Evolutionary conservation across 495 filamentous ascomycete species (phyloP).

Genomic region (Lasiosphaeria hispida): DNA sequence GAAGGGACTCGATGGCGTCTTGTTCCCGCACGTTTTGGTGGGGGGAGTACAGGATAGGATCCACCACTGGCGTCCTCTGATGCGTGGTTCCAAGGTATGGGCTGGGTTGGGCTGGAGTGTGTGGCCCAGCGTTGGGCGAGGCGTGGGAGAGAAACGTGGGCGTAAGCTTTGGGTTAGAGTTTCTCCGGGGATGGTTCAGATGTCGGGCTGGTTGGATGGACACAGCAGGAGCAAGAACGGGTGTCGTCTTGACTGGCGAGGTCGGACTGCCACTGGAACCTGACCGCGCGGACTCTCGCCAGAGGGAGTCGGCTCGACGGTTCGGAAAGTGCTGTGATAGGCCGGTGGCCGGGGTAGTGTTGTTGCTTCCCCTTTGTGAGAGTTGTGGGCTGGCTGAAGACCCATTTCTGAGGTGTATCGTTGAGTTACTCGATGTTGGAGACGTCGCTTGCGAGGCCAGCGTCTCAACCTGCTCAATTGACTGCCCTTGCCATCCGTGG

Average conservation of each 20-base stretch:
- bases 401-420: conserved; percentile 48
- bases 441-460: conserved; percentile 60
- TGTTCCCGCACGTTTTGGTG: conserved; percentile 63
- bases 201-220: conserved; percentile 34
- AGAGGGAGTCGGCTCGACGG: conserved; percentile 14
- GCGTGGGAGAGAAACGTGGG: conserved; percentile 40
- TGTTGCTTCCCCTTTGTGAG: conserved; percentile 33
- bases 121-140: conserved; percentile 33
- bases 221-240: conserved; percentile 37
- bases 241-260: conserved; percentile 27
- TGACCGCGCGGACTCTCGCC: conserved; percentile 18
- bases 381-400: conserved; percentile 48
- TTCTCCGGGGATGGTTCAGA: conserved; percentile 32
- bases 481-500: conserved; percentile 74
- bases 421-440: conserved; percentile 54
- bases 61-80: conserved; percentile 58
- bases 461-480: conserved; percentile 67
- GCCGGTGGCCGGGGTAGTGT: conserved; percentile 29
- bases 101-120: conserved; percentile 40
- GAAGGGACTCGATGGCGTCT: conserved; percentile 80
- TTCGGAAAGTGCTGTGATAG: conserved; percentile 24
- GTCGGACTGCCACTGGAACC: conserved; percentile 24
- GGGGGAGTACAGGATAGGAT: conserved; percentile 54
- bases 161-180: conserved; percentile 36
- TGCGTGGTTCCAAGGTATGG: conserved; percentile 31